Base-by-base conservation (phyloP, 2,329 filamentous ascomycete species). In the Mycogone perniciosa region DNA sequence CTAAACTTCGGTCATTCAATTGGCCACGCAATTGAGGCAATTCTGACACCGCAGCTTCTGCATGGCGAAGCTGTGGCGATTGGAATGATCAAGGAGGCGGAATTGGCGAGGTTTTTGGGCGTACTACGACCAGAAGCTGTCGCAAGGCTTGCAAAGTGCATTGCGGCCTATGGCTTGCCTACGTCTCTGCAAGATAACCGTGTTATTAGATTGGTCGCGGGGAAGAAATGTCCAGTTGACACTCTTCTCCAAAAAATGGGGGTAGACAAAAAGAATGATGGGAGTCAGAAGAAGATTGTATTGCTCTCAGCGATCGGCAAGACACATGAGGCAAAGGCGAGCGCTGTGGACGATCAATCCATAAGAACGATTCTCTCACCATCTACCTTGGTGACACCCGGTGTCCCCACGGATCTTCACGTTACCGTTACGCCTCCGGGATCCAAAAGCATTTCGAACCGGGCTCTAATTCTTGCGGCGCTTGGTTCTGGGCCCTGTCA, bases 1-100 rank as follows among this genome's bases (percentile, higher is more conserved):
- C 78, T 99, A 54, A 99, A 99, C 69, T 97, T 96, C 70, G 93
- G 93, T 31, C 93, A 99, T 67, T 97, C 93, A 1, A 97, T 99
- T 58, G 93, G 93, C 10, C 93, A 99, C 69, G 93, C 93, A 13
- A 90, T 92, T 61, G 93, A 99, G 71, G 93, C 93, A 30, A 90
- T 99, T 42, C 77, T 97, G 39, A 95, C 95, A 0, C 93, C 93
- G 0, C 92, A 99, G 68, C 84, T 99, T 35, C 81, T 99, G 6
- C 93, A 99, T 63, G 93, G 93, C 54, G 93, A 99, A 67, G 90
- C 88, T 56, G 92, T 99, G 8, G 89, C 93, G 26, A 95, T 99
- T 59, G 93, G 93, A 29, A 99, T 99, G 93, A 88, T 97, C 53
- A 96, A 95, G 67, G 93, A 99, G 70, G 93, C 92, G 8, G 93